Evolutionary conservation across 192 early-diverging fungal genomes (phyloP).

Genomic region (Paraglomus occultum): DNA sequence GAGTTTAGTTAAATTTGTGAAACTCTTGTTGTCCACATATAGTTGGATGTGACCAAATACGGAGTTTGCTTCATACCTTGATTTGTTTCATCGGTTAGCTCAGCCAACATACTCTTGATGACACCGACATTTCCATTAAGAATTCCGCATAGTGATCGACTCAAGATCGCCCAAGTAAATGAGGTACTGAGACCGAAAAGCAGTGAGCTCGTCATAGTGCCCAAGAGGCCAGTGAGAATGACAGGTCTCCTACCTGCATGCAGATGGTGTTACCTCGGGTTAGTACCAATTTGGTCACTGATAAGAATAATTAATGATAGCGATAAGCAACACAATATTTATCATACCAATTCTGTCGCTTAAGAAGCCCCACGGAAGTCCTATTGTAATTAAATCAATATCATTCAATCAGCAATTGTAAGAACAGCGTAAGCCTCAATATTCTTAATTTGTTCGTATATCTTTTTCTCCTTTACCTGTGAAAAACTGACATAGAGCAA

Average conservation of each 20-base stretch:
- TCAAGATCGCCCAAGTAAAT: slow-evolving; percentile 56
- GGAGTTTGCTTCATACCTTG: slow-evolving; percentile 42
- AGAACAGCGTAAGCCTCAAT: too few relatives aligned
- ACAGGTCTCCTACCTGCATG: slow-evolving; percentile 79
- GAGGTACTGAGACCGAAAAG: slow-evolving; percentile 71
- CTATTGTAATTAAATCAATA: too few relatives aligned
- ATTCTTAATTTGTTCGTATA: too few relatives aligned
- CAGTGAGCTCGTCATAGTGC: slow-evolving; percentile 65
- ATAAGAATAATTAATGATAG: not conserved
- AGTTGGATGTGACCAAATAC: slow-evolving; percentile 75
- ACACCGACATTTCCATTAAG: slow-evolving; percentile 79
- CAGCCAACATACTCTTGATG: slow-evolving; percentile 77
- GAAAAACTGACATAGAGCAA: not conserved
- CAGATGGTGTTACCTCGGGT: slow-evolving; percentile 22
- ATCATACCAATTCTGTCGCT: not conserved
- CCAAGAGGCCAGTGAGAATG: slow-evolving; percentile 73
- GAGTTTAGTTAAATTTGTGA: not conserved
- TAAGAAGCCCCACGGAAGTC: too few relatives aligned
- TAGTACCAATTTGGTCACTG: not conserved
- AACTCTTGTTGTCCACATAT: slow-evolving; percentile 58
- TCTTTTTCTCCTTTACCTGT: too few relatives aligned
- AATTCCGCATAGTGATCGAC: slow-evolving; percentile 65
- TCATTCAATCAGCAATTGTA: too few relatives aligned
- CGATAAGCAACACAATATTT: not conserved
- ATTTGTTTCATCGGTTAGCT: slow-evolving; percentile 84